Base-by-base conservation (phyloP, 768 basidiomycete species). In the Peribolospora baueri region DNA sequence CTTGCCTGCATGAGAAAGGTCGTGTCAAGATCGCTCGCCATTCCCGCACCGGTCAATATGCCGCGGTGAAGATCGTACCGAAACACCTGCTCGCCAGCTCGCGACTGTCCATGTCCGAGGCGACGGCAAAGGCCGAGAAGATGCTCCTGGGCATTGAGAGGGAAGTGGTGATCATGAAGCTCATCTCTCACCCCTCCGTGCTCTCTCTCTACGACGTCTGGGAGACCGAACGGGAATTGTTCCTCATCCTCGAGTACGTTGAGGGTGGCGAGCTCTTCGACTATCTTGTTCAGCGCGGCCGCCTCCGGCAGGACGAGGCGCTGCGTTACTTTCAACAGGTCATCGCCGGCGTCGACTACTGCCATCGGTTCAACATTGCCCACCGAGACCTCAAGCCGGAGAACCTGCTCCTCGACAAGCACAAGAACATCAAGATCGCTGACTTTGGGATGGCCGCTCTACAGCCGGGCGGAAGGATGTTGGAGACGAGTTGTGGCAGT, bases 391-490 rank as follows among this genome's bases (percentile, higher is more conserved):
- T 98, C 62, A 97, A 97, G 67, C 91, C 91, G 3, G 91, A 97
- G 71, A 95, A 95, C 64, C 82, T 97, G 52, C 73, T 98, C 45
- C 82, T 97, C 54, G 82, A 88, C 59, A 57, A 55, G 36, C 58
- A 70, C 48, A 67, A 67, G 60, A 73, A 86, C 63, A 76, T 97
- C 71, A 97, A 95, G 72, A 83, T 97, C 47, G 90, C 87, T 36
- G 91, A 95, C 68, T 95, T 91, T 78, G 91, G 91, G 25, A 93
- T 95, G 91, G 90, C 91, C 37, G 84, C 90, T 7, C 84, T 93
- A 64, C 84, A 87, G 56, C 81, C 82, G 46, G 83, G 82, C 45
- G 76, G 79, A 46, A 74, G 81, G 47, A 75, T 88, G 60, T 76
- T 93, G 38, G 85, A 91, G 69, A 95, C 91, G 1, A 86, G 83